Base-by-base conservation (phyloP, 805 yeast species). In the Candida awuae region DNA sequence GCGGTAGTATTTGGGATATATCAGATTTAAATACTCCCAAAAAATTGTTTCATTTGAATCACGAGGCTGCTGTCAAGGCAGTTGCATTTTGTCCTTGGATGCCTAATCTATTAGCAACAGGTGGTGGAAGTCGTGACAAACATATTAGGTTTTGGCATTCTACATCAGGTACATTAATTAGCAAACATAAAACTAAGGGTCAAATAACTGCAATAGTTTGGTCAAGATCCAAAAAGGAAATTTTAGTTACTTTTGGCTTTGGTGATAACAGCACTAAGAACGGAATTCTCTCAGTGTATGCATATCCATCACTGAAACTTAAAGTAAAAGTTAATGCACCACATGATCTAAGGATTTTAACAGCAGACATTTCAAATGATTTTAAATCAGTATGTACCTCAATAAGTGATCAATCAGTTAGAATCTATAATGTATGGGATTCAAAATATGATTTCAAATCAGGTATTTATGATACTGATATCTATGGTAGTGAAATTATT, bases 1-100 rank as follows among this genome's bases (percentile, higher is more conserved):
- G 75, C 14, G 84, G 90, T 42, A 69, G 84, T 1, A 63, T 88
- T 2, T 87, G 95, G 95, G 76, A 82, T 47, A 68, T 83, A 16
- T 37, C 62, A 2, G 54, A 66, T 38, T 42, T 61, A 4, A 31
- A 44, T 4, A 39, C 53, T 0, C 82, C 90, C 8, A 51, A 39
- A 17, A 49, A 73, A 34, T 58, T 62, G 43, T 75, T 68, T 52
- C 54, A 59, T 8, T 62, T 87, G 37, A 73, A 69, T 1, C 97
- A 88, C 52, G 62, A 66, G 3, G 94, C 95, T 1, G 97, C 97
- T 0, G 88, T 88, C 0, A 87, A 87, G 50, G 97, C 95, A 0
- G 65, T 88, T 32, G 82, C 90, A 4, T 88, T 75, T 51, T 88
- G 96, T 54, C 97, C 97, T 0, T 87, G 96, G 96, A 70, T 85